Conservation (phyloP, 306 rosid species). For the Elaeagnus macrophylla region DNA sequence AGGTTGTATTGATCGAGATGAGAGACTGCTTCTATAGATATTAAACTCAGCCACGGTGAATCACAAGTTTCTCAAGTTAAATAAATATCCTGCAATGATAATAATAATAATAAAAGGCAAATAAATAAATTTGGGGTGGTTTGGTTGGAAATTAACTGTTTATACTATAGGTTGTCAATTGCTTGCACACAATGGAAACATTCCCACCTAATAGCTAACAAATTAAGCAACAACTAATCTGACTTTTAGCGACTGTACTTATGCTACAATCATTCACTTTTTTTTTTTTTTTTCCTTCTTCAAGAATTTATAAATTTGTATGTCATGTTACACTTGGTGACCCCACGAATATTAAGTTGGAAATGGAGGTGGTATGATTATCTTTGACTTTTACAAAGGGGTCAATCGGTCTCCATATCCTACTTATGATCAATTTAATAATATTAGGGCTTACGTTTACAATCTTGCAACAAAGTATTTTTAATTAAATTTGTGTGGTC, state of each 20-base stretch:
- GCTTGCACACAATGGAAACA: slow-evolving; percentile 41
- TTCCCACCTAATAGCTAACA: slow-evolving; percentile 26
- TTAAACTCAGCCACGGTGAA: background rate
- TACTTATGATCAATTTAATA: too few species aligned
- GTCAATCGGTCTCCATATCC: slow-evolving; percentile 11
- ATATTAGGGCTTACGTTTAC: too few species aligned
- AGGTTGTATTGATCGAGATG: too few species aligned
- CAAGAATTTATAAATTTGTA: background rate
- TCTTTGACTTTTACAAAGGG: slow-evolving; percentile 11
- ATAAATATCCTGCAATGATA: background rate
- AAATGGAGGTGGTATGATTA: slow-evolving; percentile 30
- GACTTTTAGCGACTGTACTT: slow-evolving; percentile 21
- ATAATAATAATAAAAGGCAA: background rate
- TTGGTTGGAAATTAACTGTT: slow-evolving; percentile 29
- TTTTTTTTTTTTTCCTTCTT: too few species aligned
- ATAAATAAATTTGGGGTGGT: slow-evolving; percentile 8
- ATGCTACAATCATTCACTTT: slow-evolving; percentile 1
- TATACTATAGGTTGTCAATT: slow-evolving; percentile 9
- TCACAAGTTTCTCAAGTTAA: background rate
- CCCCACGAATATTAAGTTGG: slow-evolving; percentile 9
- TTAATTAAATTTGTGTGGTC: too few species aligned
- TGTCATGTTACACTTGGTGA: slow-evolving; percentile 29
- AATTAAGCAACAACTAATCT: slow-evolving; percentile 27
- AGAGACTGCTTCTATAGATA: too few species aligned
- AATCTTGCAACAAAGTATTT: too few species aligned